Evolutionary conservation across 176 grass and related monocot genomes (phyloP).

Genomic region (Phyllostachys edulis): DNA sequence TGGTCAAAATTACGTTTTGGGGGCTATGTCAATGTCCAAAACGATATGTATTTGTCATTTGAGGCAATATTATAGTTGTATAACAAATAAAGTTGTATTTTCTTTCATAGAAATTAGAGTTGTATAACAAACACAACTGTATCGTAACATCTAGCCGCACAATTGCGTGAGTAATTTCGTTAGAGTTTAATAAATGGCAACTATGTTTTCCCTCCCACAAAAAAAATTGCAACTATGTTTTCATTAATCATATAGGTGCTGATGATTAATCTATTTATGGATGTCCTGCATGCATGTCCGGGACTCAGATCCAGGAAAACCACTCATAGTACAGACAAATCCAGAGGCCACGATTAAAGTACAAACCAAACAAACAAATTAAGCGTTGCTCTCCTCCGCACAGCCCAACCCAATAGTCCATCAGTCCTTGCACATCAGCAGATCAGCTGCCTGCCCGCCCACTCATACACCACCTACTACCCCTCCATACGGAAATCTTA

Average conservation of each 20-base stretch:
- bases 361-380: background rate
- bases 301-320: conserved; percentile 32
- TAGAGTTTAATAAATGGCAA: too few species aligned
- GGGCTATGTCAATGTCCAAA: too few species aligned
- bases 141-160: too few species aligned
- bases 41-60: too few species aligned
- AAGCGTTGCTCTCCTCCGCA: background rate
- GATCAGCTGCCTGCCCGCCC: background rate
- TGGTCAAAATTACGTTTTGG: too few species aligned
- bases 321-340: conserved; percentile 35
- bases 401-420: background rate
- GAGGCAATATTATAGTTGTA: too few species aligned
- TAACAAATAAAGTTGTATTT: too few species aligned
- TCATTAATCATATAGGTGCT: background rate
- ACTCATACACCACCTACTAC: background rate
- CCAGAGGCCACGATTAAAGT: conserved; percentile 33
- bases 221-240: too few species aligned
- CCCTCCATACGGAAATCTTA: background rate
- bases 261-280: conserved; percentile 6
- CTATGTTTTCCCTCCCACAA: too few species aligned
- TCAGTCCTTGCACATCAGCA: background rate
- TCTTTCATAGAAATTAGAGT: too few species aligned
- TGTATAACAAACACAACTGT: too few species aligned
- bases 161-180: too few species aligned
- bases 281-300: conserved; percentile 4